Evolutionary conservation across 2,329 filamentous ascomycete genomes (phyloP), one percentile per base, ranked within the genome.

Genomic region (Lecanosticta acicola): DNA sequence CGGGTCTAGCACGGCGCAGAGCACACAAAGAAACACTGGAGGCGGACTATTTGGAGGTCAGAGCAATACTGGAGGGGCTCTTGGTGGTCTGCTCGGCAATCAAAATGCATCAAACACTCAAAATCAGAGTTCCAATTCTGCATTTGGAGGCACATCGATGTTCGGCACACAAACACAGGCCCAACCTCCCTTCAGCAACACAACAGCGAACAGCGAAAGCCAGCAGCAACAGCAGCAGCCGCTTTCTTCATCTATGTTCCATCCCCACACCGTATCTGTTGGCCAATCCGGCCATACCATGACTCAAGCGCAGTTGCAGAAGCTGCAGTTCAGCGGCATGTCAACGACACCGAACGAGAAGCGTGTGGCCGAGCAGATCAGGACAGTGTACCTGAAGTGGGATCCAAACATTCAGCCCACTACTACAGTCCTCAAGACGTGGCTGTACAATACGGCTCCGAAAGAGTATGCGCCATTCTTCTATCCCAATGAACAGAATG

Each of bases 401-500:
- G 76, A 85, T 50, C 81, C 85, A 1, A 67, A 74, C 19, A 51
- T 48, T 37, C 21, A 55, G 42, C 32, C 48, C 40, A 34, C 39
- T 26, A 47, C 46, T 29, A 89, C 85, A 58, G 79, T 78, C 20
- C 88, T 93, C 71, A 85, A 87, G 66, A 75, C 85, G 62, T 91
- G 91, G 71, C 87, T 93, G 66, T 94, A 93, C 75, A 93, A 93
- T 69, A 81, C 86, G 55, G 85, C 90, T 52, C 82, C 85, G 53
- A 80, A 85, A 59, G 78, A 80, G 42, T 77, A 78, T 62, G 82
- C 84, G n/a, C 85, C 85, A 9, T 89, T 85, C 66, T 90, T 85
- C 66, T 79, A 82, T 53, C 85, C 85, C 2, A 74, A 78, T 13
- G 71, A 80, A 1, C 36, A 13, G 10, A 33, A 41, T 9, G 73